Conservation (phyloP, 2,329 filamentous ascomycete genomes). For the Thelonectria blattea region DNA sequence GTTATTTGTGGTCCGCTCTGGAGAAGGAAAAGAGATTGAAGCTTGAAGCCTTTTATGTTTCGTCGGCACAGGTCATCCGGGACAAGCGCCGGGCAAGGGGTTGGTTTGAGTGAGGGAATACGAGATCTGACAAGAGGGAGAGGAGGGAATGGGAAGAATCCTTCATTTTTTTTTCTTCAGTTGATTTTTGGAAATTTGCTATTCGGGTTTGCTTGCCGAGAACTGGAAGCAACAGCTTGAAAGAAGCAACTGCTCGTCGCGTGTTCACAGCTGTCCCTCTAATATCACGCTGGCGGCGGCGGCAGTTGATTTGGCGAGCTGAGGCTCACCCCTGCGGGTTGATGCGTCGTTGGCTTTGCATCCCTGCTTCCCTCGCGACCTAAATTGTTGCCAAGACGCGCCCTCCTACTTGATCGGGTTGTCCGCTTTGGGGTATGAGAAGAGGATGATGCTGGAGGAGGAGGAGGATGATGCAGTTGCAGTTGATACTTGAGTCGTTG, state of each 20-base stretch:
- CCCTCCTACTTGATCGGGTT: not conserved
- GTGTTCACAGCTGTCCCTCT: too few species aligned
- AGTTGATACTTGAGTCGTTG: too few species aligned
- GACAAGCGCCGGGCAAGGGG: not conserved
- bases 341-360: not conserved
- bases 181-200: too few species aligned
- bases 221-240: too few species aligned
- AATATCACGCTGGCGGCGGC: too few species aligned
- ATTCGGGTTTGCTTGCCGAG: too few species aligned
- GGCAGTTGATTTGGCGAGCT: too few species aligned
- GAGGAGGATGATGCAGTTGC: not conserved
- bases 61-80: constrained; percentile 7
- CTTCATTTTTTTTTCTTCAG: too few species aligned
- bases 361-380: not conserved
- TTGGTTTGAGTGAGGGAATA: not conserved
- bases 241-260: too few species aligned
- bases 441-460: not conserved
- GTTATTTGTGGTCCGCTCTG: not conserved
- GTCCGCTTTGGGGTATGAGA: not conserved
- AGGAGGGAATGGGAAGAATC: not conserved
- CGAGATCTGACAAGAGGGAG: constrained; percentile 1
- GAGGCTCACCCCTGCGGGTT: too few species aligned
- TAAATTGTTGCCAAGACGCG: not conserved
- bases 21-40: not conserved
- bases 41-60: not conserved